Percentiles rank a stretch among this genome's conserved stretches.
These are phyloP conservation scores for Chrysoporthe austroafricana DNA, from an alignment of 2,329 filamentous ascomycete genomes.

Conservation along the genomic window DNA sequence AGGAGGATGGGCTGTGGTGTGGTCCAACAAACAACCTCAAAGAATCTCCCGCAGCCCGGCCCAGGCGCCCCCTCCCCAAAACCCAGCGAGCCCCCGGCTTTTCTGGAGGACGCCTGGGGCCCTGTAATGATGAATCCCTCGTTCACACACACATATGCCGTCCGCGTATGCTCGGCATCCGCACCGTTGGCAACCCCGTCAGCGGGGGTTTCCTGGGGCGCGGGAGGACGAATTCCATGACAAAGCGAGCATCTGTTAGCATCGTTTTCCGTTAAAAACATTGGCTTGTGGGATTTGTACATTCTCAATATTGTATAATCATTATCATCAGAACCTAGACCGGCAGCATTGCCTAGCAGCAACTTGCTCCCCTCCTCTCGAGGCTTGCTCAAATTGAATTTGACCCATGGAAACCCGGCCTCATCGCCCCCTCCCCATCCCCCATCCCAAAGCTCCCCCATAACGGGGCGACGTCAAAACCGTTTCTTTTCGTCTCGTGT, in stretches of 20 bases:
- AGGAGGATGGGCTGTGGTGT: slow-evolving; percentile 10
- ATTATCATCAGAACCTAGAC: slow-evolving; percentile 33
- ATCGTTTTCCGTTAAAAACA: slow-evolving; percentile 23
- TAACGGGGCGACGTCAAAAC: neutral
- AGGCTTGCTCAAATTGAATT: neutral
- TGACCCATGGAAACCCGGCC: neutral
- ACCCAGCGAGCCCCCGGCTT: no score
- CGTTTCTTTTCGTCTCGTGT: neutral
- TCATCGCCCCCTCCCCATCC: neutral
- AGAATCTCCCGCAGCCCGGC: slow-evolving; percentile 12
- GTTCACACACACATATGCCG: slow-evolving; percentile 9
- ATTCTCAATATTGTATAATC: slow-evolving; percentile 46
- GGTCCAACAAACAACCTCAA: slow-evolving; percentile 14
- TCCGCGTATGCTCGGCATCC: slow-evolving; percentile 16
- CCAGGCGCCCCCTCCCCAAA: neutral
- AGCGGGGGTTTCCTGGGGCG: slow-evolving; percentile 16
- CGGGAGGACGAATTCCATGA: slow-evolving; percentile 28
- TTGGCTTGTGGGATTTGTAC: slow-evolving; percentile 37
- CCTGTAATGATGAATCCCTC: slow-evolving; percentile 3
- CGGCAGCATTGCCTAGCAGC: slow-evolving; percentile 18
- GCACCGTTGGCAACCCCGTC: slow-evolving; percentile 18
- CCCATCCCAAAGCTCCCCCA: neutral
- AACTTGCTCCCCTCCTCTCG: neutral
- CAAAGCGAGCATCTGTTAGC: slow-evolving; percentile 27
- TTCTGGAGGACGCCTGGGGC: neutral